phyloP scores from a whole-genome alignment of 2,329 filamentous ascomycete genomes.

The Fusarium cicatricum region DNA sequence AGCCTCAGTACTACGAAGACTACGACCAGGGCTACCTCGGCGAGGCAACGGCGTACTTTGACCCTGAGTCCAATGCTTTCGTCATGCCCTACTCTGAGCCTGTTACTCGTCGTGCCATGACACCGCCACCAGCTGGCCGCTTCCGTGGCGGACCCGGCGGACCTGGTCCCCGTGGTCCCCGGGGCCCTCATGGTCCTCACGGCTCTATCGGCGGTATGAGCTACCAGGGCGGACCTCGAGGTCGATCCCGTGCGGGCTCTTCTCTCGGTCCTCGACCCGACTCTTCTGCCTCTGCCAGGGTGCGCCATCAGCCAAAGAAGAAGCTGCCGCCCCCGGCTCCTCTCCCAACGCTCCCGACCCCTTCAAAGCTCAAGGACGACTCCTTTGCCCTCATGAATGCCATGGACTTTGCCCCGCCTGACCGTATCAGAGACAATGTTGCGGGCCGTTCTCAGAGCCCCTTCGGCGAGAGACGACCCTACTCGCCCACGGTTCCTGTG shows the following conservation, averaged over 20 bases:
- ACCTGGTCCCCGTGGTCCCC: constrained; percentile 39
- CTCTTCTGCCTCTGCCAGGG: constrained; percentile 67
- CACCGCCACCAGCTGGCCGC: constrained; percentile 76
- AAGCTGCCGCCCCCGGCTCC: constrained; percentile 73
- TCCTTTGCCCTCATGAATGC: constrained; percentile 72
- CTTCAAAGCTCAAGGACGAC: constrained; percentile 84
- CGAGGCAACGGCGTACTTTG: constrained; percentile 71
- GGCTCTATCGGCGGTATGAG: constrained; percentile 61
- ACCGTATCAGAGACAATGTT: constrained; percentile 70
- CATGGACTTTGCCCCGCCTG: constrained; percentile 87
- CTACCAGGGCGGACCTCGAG: constrained; percentile 57
- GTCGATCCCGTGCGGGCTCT: constrained; percentile 64
- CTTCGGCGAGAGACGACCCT: constrained; percentile 72
- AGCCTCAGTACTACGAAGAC: constrained; percentile 73
- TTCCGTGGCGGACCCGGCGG: constrained; percentile 50
- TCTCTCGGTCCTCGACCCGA: constrained; percentile 64
- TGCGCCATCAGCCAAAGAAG: constrained; percentile 54
- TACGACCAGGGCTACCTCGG: constrained; percentile 75
- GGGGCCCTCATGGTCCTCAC: constrained; percentile 51
- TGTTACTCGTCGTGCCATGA: constrained; percentile 91
- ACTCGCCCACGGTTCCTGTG: constrained; percentile 74
- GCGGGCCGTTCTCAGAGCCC: constrained; percentile 74
- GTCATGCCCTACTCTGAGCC: constrained; percentile 87
- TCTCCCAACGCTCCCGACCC: constrained; percentile 82
- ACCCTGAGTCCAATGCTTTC: constrained; percentile 74